These are phyloP conservation scores for Pythium pectinolyticum DNA, from an alignment of 352 stramenopile species.

Conservation along the genomic window DNA sequence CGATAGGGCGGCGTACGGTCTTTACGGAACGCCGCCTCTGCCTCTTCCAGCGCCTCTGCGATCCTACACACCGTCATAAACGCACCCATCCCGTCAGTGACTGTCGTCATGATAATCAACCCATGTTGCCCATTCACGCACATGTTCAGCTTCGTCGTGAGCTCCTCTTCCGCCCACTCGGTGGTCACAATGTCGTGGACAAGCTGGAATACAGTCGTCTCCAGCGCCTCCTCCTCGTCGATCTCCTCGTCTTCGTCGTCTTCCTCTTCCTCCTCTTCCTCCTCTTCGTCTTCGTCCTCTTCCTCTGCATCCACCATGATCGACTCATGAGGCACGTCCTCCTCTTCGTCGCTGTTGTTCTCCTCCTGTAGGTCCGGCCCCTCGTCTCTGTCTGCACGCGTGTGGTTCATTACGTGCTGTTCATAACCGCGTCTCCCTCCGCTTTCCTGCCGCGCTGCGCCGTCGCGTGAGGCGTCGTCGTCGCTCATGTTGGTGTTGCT, in stretches of 20 bases:
- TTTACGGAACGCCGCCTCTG: conserved; percentile 74
- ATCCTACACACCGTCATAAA: conserved; percentile 39
- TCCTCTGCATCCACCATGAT: conserved; percentile 17
- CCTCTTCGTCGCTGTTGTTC: background rate
- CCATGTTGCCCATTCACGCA: conserved; percentile 34
- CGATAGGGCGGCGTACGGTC: conserved; percentile 69
- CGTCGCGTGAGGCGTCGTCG: conserved; percentile 1
- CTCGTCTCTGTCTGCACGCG: background rate
- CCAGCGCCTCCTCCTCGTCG: conserved; percentile 31
- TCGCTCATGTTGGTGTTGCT: background rate
- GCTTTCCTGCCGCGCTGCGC: background rate
- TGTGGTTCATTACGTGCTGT: background rate
- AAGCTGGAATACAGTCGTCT: conserved; percentile 62
- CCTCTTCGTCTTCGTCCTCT: conserved; percentile 18
- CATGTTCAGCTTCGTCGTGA: conserved; percentile 77
- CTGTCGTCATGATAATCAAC: background rate
- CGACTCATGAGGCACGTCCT: no score
- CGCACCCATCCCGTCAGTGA: background rate
- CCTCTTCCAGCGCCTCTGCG: conserved; percentile 75
- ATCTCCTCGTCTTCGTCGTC: conserved; percentile 14
- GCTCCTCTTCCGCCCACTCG: conserved; percentile 59
- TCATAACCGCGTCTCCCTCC: background rate
- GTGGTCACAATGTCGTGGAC: conserved; percentile 59
- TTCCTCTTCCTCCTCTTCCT: conserved; percentile 5
- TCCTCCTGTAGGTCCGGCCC: conserved; percentile 1